Conservation (phyloP, 768 basidiomycete genomes). For the Suillus americanus region DNA sequence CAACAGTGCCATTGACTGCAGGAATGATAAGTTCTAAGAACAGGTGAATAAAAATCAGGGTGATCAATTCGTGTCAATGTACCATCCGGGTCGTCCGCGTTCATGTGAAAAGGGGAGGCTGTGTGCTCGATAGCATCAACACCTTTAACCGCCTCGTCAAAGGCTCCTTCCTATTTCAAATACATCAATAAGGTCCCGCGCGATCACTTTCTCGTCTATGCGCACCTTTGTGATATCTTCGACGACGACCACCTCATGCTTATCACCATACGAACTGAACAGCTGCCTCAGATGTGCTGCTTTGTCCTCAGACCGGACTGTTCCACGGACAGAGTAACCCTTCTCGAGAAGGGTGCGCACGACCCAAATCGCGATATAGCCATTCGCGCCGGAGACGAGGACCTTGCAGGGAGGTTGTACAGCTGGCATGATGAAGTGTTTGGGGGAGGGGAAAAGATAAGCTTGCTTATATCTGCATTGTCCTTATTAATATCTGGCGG, state of each 20-base stretch:
- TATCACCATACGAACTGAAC: conserved; percentile 54
- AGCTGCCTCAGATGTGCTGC: conserved; percentile 52
- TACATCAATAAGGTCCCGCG: not conserved
- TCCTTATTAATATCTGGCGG: not conserved
- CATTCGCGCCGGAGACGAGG: conserved; percentile 30
- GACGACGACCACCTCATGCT: conserved; percentile 65
- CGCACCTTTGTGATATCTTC: conserved; percentile 62
- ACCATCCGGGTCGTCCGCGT: conserved; percentile 46
- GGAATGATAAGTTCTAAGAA: conserved; percentile 60
- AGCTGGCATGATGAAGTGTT: conserved; percentile 20
- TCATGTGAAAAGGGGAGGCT: conserved; percentile 59
- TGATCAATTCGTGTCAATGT: not conserved
- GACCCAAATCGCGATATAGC: conserved; percentile 51
- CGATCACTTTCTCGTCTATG: not conserved
- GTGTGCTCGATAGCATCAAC: conserved; percentile 72
- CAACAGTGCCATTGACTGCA: conserved; percentile 68
- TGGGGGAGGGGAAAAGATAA: not conserved
- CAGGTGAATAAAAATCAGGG: not conserved
- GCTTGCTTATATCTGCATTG: not conserved
- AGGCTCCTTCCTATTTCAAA: conserved; percentile 53
- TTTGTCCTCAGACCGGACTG: conserved; percentile 64
- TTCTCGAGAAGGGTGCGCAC: conserved; percentile 53
- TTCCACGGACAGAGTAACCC: conserved; percentile 65
- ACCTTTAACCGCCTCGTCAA: conserved; percentile 76
- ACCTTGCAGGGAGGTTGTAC: conserved; percentile 28